Evolutionary conservation across 2,329 filamentous ascomycete genomes (phyloP).

Genomic region (Volutella citrinella): DNA sequence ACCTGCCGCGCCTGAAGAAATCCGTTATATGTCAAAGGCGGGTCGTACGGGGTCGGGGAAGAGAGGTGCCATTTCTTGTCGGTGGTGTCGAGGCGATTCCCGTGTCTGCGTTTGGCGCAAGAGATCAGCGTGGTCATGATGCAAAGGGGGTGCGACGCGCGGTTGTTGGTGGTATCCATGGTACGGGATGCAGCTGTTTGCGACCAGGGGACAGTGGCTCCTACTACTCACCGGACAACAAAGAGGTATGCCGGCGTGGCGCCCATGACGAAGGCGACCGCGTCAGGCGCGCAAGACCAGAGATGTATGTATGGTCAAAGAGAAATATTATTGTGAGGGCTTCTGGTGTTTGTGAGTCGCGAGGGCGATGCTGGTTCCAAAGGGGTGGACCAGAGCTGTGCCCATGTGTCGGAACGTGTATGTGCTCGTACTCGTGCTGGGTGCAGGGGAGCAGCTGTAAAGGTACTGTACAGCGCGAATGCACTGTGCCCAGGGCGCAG

Average conservation of each 20-base stretch:
- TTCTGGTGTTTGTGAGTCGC: too few relatives aligned
- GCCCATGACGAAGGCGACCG: slow-evolving; percentile 32
- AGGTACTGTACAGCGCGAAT: too few relatives aligned
- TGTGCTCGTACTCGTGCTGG: too few relatives aligned
- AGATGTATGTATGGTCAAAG: too few relatives aligned
- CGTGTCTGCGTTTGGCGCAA: slow-evolving; percentile 67
- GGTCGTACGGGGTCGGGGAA: slow-evolving; percentile 91
- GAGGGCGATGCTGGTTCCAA: too few relatives aligned
- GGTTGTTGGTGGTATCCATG: slow-evolving; percentile 4
- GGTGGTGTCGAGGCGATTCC: slow-evolving; percentile 87
- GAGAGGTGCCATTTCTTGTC: slow-evolving; percentile 94
- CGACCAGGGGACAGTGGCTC: too few relatives aligned
- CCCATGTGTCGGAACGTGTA: too few relatives aligned
- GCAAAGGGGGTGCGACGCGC: too few relatives aligned
- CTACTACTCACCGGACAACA: slow-evolving; percentile 42
- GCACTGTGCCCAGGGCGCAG: too few relatives aligned
- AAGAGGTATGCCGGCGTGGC: slow-evolving; percentile 42
- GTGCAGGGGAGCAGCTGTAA: too few relatives aligned
- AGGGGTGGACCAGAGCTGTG: too few relatives aligned
- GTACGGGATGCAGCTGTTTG: slow-evolving; percentile 2
- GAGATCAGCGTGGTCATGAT: slow-evolving; percentile 11
- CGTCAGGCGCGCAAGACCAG: slow-evolving; percentile 3
- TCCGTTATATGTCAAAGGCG: slow-evolving; percentile 89
- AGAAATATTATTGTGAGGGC: too few relatives aligned
- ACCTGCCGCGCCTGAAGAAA: slow-evolving; percentile 84